Conservation (phyloP, 2,329 filamentous ascomycete genomes). For the Aurifilum marmelostoma region DNA sequence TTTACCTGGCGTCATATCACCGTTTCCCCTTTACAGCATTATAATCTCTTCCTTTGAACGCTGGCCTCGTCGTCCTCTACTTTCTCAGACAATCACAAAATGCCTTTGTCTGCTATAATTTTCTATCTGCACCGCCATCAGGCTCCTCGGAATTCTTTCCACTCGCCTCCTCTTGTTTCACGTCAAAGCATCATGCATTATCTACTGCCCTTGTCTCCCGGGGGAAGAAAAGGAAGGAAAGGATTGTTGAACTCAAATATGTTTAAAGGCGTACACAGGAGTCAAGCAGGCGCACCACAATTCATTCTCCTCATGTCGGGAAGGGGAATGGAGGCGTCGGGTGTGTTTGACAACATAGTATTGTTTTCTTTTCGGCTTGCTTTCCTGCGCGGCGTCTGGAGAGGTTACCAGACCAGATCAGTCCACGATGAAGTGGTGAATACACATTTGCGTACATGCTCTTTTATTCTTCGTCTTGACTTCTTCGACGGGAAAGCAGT, state of each 20-base stretch:
- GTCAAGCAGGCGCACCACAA: neutral
- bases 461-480: neutral
- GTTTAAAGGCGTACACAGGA: neutral
- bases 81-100: neutral
- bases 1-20: neutral
- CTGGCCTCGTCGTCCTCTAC: conserved; percentile 19
- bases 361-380: neutral
- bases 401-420: conserved; percentile 6
- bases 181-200: no score
- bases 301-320: neutral
- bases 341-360: neutral
- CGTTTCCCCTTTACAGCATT: conserved; percentile 6
- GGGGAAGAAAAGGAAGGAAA: neutral
- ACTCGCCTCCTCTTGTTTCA: neutral
- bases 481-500: neutral
- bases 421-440: neutral
- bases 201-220: neutral
- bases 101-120: neutral
- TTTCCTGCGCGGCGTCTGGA: conserved; percentile 14
- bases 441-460: neutral
- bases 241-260: no score
- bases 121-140: neutral
- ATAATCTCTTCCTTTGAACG: conserved; percentile 12
- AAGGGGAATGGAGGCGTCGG: neutral
- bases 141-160: neutral